Evolutionary conservation across 2,329 filamentous ascomycete species (phyloP).

Genomic region (Diplocarpon rosae): DNA sequence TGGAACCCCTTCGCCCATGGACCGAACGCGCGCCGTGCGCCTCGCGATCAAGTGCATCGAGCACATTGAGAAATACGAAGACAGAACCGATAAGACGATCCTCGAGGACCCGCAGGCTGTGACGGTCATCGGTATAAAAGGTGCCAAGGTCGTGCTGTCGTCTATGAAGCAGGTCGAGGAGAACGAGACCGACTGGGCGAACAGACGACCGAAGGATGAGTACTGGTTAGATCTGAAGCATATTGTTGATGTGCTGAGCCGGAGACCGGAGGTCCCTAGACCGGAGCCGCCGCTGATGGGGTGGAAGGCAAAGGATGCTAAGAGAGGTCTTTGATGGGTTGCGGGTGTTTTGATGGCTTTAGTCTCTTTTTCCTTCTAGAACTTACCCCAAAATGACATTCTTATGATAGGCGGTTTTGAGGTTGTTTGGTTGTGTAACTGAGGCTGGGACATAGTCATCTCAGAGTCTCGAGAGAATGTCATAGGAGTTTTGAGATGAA

Average conservation of each 20-base stretch:
- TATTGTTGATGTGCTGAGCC: slow-evolving; percentile 75
- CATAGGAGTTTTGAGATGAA: too few species aligned
- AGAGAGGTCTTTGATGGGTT: slow-evolving; percentile 35
- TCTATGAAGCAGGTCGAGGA: slow-evolving; percentile 72
- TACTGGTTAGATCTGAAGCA: slow-evolving; percentile 77
- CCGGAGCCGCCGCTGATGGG: slow-evolving; percentile 42
- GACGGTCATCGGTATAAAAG: slow-evolving; percentile 84
- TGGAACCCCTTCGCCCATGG: slow-evolving; percentile 88
- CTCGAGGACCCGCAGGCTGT: slow-evolving; percentile 62
- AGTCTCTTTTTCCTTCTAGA: not conserved
- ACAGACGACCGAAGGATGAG: slow-evolving; percentile 70
- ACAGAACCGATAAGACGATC: slow-evolving; percentile 55
- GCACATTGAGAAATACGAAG: slow-evolving; percentile 71
- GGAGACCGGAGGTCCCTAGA: slow-evolving; percentile 41
- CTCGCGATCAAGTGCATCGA: slow-evolving; percentile 91
- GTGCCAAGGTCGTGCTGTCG: slow-evolving; percentile 79
- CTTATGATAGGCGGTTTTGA: too few species aligned
- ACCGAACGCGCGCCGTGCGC: slow-evolving; percentile 81
- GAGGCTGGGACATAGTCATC: too few species aligned
- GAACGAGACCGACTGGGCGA: slow-evolving; percentile 85
- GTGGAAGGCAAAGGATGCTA: slow-evolving; percentile 46
- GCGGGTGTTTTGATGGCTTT: not conserved
- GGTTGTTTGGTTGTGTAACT: too few species aligned
- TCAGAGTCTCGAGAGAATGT: too few species aligned
- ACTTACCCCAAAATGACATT: too few species aligned